A percentile compares a stretch with the other conserved stretches of the same genome.
phyloP scores from a whole-genome alignment of 441 rosid species.

The Pelargonium exstipulatum region DNA sequence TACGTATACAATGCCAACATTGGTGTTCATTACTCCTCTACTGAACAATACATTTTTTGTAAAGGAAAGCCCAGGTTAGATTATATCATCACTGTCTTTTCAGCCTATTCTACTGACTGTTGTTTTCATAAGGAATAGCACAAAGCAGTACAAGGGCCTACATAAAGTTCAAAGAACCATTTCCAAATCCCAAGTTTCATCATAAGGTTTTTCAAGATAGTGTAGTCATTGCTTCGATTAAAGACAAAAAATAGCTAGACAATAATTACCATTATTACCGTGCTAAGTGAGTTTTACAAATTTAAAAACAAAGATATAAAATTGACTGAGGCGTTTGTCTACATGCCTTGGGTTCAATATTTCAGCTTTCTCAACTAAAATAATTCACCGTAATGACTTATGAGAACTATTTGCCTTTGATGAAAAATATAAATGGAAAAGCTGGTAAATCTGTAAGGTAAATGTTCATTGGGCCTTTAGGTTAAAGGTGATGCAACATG shows the following conservation, averaged over 20 bases:
- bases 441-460: not conserved
- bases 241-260: not conserved
- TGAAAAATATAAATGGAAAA: not conserved
- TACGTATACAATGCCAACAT: not conserved
- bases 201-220: no score
- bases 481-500: not conserved
- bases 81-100: not conserved
- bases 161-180: no score
- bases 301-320: not conserved
- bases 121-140: no score
- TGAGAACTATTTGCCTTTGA: not conserved
- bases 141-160: no score
- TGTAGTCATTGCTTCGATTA: no score
- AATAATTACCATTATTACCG: not conserved
- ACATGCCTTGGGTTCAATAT: not conserved
- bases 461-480: not conserved
- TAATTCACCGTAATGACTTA: not conserved
- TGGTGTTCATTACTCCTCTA: not conserved
- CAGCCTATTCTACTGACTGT: conserved; percentile 4
- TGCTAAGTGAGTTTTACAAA: not conserved
- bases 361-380: not conserved
- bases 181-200: no score
- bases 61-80: not conserved
- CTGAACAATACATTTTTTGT: not conserved
- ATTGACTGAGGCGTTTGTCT: not conserved